Evolutionary conservation across 768 basidiomycete genomes (phyloP).

Genomic region (Coprinellus micaceus): DNA sequence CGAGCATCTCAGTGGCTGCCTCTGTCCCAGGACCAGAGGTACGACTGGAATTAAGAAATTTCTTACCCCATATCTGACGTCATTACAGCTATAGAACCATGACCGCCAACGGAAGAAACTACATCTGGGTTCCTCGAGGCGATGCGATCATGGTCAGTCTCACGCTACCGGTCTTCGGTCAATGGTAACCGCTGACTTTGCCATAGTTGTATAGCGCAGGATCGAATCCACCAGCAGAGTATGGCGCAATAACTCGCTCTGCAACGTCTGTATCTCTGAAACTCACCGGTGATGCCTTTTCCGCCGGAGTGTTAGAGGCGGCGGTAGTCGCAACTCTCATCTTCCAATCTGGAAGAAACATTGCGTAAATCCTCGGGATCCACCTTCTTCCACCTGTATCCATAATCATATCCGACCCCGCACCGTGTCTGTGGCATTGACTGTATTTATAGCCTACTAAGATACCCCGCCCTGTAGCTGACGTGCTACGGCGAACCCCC

Average conservation of each 20-base stretch:
- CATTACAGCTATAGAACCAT: conserved; percentile 5
- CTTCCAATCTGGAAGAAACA: conserved; percentile 16
- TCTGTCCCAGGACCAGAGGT: conserved; percentile 16
- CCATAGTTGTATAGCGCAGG: conserved; percentile 2
- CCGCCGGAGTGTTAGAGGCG: conserved; percentile 14
- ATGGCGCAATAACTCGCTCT: conserved; percentile 10
- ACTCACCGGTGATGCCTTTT: conserved; percentile 12
- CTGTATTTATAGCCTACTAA: too few species aligned
- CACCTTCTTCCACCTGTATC: too few species aligned
- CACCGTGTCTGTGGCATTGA: too few species aligned
- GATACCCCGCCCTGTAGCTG: too few species aligned
- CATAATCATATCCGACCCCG: too few species aligned
- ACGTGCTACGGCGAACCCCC: too few species aligned
- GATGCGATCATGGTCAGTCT: too few species aligned
- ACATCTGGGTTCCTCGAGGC: conserved; percentile 6
- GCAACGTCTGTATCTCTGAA: conserved; percentile 9
- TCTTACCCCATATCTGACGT: not conserved
- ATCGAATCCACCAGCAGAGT: conserved; percentile 3
- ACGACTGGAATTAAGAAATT: not conserved
- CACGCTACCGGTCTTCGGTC: too few species aligned
- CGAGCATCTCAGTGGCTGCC: conserved; percentile 36
- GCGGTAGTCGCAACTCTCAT: conserved; percentile 14
- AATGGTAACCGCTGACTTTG: too few species aligned
- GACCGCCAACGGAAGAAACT: not conserved
- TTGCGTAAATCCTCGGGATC: too few species aligned